Evolutionary conservation across 495 filamentous ascomycete species (phyloP).

Genomic region (Parathielavia appendiculata): DNA sequence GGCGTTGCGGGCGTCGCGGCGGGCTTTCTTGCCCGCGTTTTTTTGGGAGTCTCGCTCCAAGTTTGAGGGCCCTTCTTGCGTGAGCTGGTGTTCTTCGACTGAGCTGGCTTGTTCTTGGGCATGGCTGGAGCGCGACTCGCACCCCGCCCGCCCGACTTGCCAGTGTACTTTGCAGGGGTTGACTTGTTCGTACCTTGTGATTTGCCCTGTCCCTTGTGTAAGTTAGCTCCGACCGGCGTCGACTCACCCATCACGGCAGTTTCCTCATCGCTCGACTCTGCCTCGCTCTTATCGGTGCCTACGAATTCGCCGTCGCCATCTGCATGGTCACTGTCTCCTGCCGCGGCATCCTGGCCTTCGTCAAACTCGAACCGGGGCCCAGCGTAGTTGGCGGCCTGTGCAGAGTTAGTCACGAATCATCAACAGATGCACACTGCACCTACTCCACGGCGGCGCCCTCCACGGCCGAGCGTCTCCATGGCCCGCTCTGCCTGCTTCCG

Average conservation of each 20-base stretch:
- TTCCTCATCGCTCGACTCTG: slow-evolving; percentile 24
- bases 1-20: background rate
- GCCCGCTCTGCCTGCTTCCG: slow-evolving; percentile 58
- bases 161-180: slow-evolving; percentile 6
- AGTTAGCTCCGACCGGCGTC: slow-evolving; percentile 11
- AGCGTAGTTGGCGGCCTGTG: slow-evolving; percentile 26
- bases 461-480: slow-evolving; percentile 71
- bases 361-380: slow-evolving; percentile 29
- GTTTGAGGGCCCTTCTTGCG: slow-evolving; percentile 10
- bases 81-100: slow-evolving; percentile 11
- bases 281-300: slow-evolving; percentile 30
- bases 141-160: background rate
- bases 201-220: slow-evolving; percentile 13
- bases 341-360: slow-evolving; percentile 23
- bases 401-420: slow-evolving; percentile 19
- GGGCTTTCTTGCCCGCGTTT: slow-evolving; percentile 5
- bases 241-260: slow-evolving; percentile 18
- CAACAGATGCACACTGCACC: slow-evolving; percentile 14
- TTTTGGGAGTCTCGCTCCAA: slow-evolving; percentile 19
- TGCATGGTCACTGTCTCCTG: slow-evolving; percentile 28
- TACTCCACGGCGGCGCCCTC: slow-evolving; percentile 61
- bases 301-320: slow-evolving; percentile 32
- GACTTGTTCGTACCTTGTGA: slow-evolving; percentile 19
- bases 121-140: slow-evolving; percentile 10
- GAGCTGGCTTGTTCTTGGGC: background rate